Conservation (phyloP, 2,329 filamentous ascomycete genomes). For the Knufia fluminis region DNA sequence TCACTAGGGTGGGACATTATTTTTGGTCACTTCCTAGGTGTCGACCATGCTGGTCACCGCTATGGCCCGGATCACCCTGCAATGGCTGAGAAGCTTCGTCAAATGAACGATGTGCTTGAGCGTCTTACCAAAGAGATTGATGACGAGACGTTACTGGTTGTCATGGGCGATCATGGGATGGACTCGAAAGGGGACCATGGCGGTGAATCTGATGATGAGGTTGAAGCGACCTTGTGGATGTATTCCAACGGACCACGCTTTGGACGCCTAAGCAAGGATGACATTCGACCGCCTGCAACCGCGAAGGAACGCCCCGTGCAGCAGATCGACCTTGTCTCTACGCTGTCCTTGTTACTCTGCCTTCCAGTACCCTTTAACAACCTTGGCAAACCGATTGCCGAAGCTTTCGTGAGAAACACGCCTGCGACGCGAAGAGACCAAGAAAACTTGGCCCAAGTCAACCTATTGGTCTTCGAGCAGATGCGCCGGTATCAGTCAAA, state of each 20-base stretch:
- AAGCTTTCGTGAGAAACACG: constrained; percentile 60
- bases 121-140: constrained; percentile 64
- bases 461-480: constrained; percentile 68
- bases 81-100: constrained; percentile 79
- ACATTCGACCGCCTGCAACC: constrained; percentile 50
- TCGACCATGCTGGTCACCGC: constrained; percentile 92
- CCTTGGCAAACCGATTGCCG: constrained; percentile 82
- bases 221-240: constrained; percentile 95
- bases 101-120: constrained; percentile 78
- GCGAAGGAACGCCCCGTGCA: constrained; percentile 68
- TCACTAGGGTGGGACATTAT: constrained; percentile 80
- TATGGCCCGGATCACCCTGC: constrained; percentile 89
- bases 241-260: constrained; percentile 84
- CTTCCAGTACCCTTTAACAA: constrained; percentile 96
- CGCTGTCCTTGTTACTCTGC: constrained; percentile 75
- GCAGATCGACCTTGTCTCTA: constrained; percentile 94
- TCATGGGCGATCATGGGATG: constrained; percentile 99
- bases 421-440: constrained; percentile 49
- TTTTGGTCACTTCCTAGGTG: constrained; percentile 86
- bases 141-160: constrained; percentile 76
- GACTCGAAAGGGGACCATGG: constrained; percentile 94
- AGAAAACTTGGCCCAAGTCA: constrained; percentile 67
- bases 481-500: constrained; percentile 81
- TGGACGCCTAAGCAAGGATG: constrained; percentile 60
- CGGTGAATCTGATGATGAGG: constrained; percentile 93